Evolutionary conservation across 108 stramenopile genomes (phyloP), one percentile per base, ranked within the genome.

Genomic region (Schizochytrium sp.): DNA sequence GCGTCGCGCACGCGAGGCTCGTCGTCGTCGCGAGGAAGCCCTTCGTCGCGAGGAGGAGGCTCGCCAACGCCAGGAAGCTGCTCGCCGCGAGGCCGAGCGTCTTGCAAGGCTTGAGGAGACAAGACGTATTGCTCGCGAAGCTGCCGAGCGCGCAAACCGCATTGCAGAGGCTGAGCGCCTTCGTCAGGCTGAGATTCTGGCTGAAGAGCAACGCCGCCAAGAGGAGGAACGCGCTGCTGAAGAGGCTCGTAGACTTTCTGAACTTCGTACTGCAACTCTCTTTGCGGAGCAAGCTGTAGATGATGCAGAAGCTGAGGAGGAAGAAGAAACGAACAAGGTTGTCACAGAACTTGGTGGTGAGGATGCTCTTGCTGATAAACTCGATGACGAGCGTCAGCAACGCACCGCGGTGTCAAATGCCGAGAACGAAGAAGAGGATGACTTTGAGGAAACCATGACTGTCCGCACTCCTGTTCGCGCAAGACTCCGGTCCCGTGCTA

Each of bases 391-490:
- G 28, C 64, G 64, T 15, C 64, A 13, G 64, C 3, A 28, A 38
- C 40, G 44, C 42, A 15, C 19, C 0, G 3, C 64, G 42, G 64
- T 15, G 15, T 38, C 64, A 38, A 69, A 13, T 15, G 64, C 42
- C 28, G 64, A 69, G 64, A 69, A 69, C 64, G 64, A 69, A 38
- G 64, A 69, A 8, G 64, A 69, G 2, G 64, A 69, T 38, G 64
- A 69, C 64, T 38, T 44, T 44, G 12, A 28, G 12, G 64, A 69
- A 44, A 69, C 64, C 64, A 69, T 69, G 64, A 69, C 64, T 8
- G 64, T 69, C 42, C 64, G 28, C 64, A 69, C 64, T 38, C 28
- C 28, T 28, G 28, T 28, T 28, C 7, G 64, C 42, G 64, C 59
- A 17, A 17, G 59, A n/a, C 1, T 44, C 42, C 7, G 64, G 19